Evolutionary conservation across 2,329 filamentous ascomycete genomes (phyloP), one percentile per base, ranked within the genome.

Genomic region (Trichoderma sp.): DNA sequence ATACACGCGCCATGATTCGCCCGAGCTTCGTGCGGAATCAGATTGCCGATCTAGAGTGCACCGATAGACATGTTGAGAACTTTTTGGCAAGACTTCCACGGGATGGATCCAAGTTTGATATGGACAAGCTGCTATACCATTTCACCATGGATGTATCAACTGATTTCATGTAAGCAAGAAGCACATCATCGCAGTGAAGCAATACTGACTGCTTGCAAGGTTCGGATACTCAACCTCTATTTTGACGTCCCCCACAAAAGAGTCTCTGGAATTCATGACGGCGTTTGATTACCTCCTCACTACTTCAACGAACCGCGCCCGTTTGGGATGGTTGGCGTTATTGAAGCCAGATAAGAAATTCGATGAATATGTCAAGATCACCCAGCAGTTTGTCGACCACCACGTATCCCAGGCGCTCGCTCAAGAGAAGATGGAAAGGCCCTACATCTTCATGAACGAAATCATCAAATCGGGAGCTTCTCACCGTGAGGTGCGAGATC

Each of bases 141-240:
- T 83, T 93, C 68, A 91, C 90, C 0, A 87, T 92, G 73, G 90
- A 93, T 75, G 87, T 86, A 1, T 88, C 90, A 5, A 92, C 90
- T 0, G 89, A 91, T 68, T 94, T 94, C 78, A 83, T 88, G 80
- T 83, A 59, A 80, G 79, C 74, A 23, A 32, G 13, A 43, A 26
- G 1, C 6, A 11, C 15, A 30, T 11, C 11, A 23, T 28, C 23
- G 9, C 39, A 15, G 12, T 55, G 36, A 34, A 9, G 36, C 4
- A 15, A 32, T 13, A 26, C 23, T 34, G 12, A 43, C 15, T 20
- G 13, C 26, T 63, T 65, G 71, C 39, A 70, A 83, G 75, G 75
- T 82, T 86, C 70, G 84, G 84, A 13, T 79, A 80, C 66, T 83
- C 83, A 13, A 85, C 84, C 7, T 78, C 83, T 67, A 76, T 80